phyloP scores from a whole-genome alignment of 306 rosid species.

The Mimosa pudica region DNA sequence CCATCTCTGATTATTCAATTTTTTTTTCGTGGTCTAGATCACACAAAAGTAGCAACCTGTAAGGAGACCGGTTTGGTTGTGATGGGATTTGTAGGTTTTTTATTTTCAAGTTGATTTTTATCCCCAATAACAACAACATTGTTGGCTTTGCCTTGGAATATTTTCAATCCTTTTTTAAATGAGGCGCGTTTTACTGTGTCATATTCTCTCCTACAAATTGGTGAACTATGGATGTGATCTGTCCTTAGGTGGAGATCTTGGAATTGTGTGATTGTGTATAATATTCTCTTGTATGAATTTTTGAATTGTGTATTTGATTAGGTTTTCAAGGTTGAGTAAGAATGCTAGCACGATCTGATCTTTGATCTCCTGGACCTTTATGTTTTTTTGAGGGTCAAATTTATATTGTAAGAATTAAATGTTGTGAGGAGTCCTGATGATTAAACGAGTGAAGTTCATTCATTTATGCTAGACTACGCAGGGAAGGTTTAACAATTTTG shows the following conservation, averaged over 20 bases:
- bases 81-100: slow-evolving; percentile 23
- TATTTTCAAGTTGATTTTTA: slow-evolving; percentile 19
- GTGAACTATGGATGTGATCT: background rate
- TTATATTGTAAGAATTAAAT: background rate
- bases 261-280: background rate
- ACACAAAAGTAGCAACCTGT: slow-evolving; percentile 12
- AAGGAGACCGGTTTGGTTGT: slow-evolving; percentile 22
- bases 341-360: too few species aligned
- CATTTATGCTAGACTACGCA: background rate
- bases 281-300: background rate
- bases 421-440: background rate
- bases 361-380: background rate
- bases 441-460: background rate
- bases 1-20: too few species aligned
- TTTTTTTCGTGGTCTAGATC: background rate
- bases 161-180: background rate
- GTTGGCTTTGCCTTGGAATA: slow-evolving; percentile 15
- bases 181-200: too few species aligned
- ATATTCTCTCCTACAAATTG: background rate
- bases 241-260: background rate
- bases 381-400: background rate
- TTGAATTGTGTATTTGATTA: background rate
- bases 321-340: background rate
- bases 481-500: background rate
- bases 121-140: slow-evolving; percentile 14